Conservation (phyloP, 805 yeast species). For the Cyberlindnera samutprakarnensis region DNA sequence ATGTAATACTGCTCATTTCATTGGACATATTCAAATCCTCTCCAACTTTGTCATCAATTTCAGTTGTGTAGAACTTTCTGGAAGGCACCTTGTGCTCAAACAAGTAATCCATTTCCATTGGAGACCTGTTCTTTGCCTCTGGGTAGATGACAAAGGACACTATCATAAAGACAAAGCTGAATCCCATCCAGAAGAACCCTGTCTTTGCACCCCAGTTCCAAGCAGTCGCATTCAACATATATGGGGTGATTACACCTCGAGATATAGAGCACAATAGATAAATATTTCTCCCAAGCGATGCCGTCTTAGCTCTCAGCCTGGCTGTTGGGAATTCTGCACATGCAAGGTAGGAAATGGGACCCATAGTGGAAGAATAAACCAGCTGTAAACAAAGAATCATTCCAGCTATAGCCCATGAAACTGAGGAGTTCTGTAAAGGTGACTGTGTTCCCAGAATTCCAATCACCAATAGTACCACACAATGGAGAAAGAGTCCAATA, state of each 20-base stretch:
- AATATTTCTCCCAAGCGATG: constrained; percentile 25
- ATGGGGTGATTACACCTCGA: constrained; percentile 34
- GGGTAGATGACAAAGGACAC: constrained; percentile 50
- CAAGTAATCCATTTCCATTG: constrained; percentile 51
- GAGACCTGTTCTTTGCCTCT: constrained; percentile 51
- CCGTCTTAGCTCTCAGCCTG: constrained; percentile 32
- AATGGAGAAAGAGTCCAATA: constrained; percentile 22
- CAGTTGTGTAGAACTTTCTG: no score
- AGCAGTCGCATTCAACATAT: constrained; percentile 39
- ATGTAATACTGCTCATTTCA: no score
- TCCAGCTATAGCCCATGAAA: constrained; percentile 18
- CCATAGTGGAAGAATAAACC: constrained; percentile 29
- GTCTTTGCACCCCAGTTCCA: constrained; percentile 45
- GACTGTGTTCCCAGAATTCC: constrained; percentile 14
- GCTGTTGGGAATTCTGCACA: constrained; percentile 33
- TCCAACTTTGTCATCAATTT: no score
- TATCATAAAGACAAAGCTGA: constrained; percentile 16
- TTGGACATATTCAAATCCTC: no score
- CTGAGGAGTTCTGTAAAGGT: constrained; percentile 9
- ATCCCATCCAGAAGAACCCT: constrained; percentile 34
- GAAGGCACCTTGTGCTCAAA: constrained; percentile 38
- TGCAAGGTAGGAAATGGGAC: constrained; percentile 32
- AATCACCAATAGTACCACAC: constrained; percentile 9
- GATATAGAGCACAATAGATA: constrained; percentile 29
- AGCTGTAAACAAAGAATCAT: constrained; percentile 15